Conservation (phyloP, 108 stramenopile species). For the Cyclotella sp. region DNA sequence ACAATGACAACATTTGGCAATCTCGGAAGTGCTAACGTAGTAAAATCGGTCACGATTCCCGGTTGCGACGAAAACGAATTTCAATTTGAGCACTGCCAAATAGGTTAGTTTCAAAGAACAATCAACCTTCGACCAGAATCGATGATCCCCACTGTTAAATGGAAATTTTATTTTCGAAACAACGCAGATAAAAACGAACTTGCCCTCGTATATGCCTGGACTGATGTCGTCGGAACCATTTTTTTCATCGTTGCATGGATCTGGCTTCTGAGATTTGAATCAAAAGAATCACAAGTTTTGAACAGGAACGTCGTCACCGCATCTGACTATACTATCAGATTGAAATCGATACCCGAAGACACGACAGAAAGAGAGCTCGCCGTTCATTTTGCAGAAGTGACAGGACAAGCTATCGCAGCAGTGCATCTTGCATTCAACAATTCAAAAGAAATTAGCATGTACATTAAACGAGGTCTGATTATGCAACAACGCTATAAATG, state of each 20-base stretch:
- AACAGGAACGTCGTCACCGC: slow-evolving; percentile 60
- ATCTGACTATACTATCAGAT: slow-evolving; percentile 60
- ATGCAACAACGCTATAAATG: slow-evolving; percentile 56
- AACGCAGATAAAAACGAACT: slow-evolving; percentile 45
- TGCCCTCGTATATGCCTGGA: slow-evolving; percentile 48
- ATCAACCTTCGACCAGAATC: no score
- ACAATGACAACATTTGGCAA: slow-evolving; percentile 61
- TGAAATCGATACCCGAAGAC: slow-evolving; percentile 55
- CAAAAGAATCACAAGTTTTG: slow-evolving; percentile 51
- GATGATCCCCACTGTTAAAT: no score
- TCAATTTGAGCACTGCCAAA: slow-evolving; percentile 45
- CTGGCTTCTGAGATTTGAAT: slow-evolving; percentile 67
- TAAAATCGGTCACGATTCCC: slow-evolving; percentile 46
- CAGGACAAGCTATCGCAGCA: slow-evolving; percentile 55
- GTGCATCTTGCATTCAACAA: slow-evolving; percentile 72
- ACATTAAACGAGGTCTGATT: slow-evolving; percentile 57
- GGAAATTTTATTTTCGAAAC: background rate
- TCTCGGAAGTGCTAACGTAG: slow-evolving; percentile 52
- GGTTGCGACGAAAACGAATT: slow-evolving; percentile 53
- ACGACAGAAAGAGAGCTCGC: slow-evolving; percentile 60
- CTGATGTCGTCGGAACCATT: slow-evolving; percentile 54
- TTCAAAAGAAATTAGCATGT: slow-evolving; percentile 57
- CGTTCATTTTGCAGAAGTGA: slow-evolving; percentile 57
- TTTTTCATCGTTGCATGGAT: slow-evolving; percentile 62
- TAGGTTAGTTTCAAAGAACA: slow-evolving; percentile 23